Percentiles rank a stretch among this genome's conserved stretches.
Conservation (phyloP, 768 basidiomycete species). For the Mycena metata region DNA sequence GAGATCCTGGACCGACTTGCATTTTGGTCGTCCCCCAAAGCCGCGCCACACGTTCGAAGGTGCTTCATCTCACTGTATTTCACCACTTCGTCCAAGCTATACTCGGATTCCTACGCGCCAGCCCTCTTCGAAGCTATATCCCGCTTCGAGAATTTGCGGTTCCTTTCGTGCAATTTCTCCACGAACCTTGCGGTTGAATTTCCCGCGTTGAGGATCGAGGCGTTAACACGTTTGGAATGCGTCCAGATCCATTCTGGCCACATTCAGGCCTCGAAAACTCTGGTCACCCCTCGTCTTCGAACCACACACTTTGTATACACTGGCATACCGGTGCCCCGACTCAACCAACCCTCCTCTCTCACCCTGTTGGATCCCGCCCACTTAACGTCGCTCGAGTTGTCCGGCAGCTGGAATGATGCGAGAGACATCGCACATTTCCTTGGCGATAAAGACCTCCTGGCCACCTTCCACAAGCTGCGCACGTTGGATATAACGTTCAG, state of each 20-base stretch:
- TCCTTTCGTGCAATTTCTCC: background rate
- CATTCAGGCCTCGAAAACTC: background rate
- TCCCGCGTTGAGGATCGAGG: background rate
- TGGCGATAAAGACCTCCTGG: background rate
- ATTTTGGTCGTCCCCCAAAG: slow-evolving; percentile 12
- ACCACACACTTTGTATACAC: slow-evolving; percentile 10
- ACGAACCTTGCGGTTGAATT: background rate
- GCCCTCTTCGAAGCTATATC: slow-evolving; percentile 3
- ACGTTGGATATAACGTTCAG: background rate
- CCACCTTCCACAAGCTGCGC: background rate
- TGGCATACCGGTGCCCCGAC: background rate
- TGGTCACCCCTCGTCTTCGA: background rate
- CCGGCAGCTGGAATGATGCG: background rate
- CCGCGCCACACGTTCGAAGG: slow-evolving; percentile 11
- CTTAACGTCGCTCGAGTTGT: slow-evolving; percentile 1
- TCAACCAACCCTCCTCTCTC: background rate
- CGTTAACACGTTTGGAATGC: background rate
- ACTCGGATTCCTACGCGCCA: background rate
- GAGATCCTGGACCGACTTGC: background rate
- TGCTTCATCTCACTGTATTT: background rate
- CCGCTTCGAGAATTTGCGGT: slow-evolving; percentile 4
- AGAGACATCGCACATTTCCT: background rate
- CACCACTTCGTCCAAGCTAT: background rate
- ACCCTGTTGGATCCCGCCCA: background rate
- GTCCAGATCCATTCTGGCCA: background rate